Evolutionary conservation across 2,329 filamentous ascomycete genomes (phyloP), one percentile per base, ranked within the genome.

Genomic region (Arthrobotrys megalospora): DNA sequence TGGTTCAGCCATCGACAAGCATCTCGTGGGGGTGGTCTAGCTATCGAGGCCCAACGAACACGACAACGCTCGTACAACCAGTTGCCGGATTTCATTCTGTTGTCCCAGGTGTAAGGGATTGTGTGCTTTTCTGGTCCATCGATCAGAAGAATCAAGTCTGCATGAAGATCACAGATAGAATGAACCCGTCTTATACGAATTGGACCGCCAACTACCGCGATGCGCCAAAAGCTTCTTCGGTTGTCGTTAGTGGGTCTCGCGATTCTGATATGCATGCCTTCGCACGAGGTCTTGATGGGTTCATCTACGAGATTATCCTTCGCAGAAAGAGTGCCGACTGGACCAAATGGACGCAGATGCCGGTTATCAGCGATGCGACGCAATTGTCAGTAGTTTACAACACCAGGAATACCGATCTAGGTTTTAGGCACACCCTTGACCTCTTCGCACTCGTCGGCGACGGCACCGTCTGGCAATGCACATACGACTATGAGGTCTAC

Each of bases 301-400:
- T 2, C 24, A 28, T 28, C 24, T 28, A 28, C 24, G 24, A 28
- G 24, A 28, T 28, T 28, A 28, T 28, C 24, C 24, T 28, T 28
- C 24, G 24, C 24, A 28, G 24, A 28, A 28, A 28, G 24, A 28
- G 24, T 28, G 24, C 24, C 24, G 24, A 28, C 24, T 28, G 24
- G 24, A 28, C 21, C 11, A 28, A 28, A 34, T 58, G 52, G 52
- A 58, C 52, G 16, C 52, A 28, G 11, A 58, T 58, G 52, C 52
- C 52, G 14, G 24, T 11, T 58, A 58, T 58, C 52, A 58, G 32
- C 52, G 34, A 58, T 21, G 32, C 24, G 19, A 34, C 24, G 24
- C 52, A 58, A 58, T 28, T 58, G 32, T 58, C 52, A 19, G 52
- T 36, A 11, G 52, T 58, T 8, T 58, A 28, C 52, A 58, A 58